Base-by-base conservation (phyloP, 2,329 filamentous ascomycete genomes). In the Aspergillus sp. region DNA sequence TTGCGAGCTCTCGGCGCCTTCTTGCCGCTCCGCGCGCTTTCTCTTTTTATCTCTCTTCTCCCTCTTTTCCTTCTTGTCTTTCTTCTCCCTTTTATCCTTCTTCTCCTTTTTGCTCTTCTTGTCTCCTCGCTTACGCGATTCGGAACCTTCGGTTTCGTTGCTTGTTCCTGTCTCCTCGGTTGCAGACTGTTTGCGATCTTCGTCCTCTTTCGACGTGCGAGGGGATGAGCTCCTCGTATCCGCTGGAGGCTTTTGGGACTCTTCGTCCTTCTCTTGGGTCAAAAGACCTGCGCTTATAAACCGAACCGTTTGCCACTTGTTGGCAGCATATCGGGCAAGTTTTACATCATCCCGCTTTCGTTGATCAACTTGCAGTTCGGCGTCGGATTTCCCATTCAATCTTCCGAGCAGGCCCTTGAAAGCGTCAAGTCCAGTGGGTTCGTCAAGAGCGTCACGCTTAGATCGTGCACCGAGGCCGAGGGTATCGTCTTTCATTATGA, bases 251-350 rank as follows among this genome's bases (percentile, higher is more conserved):
- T 54, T 51, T 13, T 47, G 49, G 66, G 70, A 50, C 17, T 62
- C 62, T 46, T 84, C 78, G 60, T 83, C 80, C 71, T 84, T 83
- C 63, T 87, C 85, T 13, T 86, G 86, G 5, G 86, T 82, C 64
- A 90, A 72, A 60, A 93, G 84, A 0, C 94, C 95, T n/a, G 92
- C 95, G 61, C 84, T 88, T 25, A 99, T 89, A 76, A 99, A 99
- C 53, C 89, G 87, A 83, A 97, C 91, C 9, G 85, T 83, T 0
- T 93, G 93, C 80, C 89, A 93, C 76, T 89, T 91, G 70, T 86
- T 84, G 68, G 90, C 88, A 58, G 91, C 85, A 73, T 93, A 96
- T 50, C 88, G 81, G 64, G 87, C 87, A 71, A 91, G 84, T 80
- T 91, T 90, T 47, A 90, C 79, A 70, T 91, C 88, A 60, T 91